phyloP scores from a whole-genome alignment of 768 basidiomycete species.

The Suillus occidentalis region DNA sequence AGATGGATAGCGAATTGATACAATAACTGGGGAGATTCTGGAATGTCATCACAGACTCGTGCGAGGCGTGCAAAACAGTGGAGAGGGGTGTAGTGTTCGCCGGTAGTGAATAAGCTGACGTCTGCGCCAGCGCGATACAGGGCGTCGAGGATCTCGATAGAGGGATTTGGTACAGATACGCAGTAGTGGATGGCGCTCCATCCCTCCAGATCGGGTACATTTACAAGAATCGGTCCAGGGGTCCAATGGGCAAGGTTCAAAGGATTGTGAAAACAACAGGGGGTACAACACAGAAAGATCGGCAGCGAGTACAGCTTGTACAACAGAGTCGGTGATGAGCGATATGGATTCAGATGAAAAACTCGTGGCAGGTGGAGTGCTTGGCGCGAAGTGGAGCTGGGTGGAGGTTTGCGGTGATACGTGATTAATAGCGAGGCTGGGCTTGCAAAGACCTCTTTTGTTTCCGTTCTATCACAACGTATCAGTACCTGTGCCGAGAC shows the following conservation, averaged over 20 bases:
- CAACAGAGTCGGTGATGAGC: constrained; percentile 49
- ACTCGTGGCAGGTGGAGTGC: constrained; percentile 24
- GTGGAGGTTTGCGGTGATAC: constrained; percentile 29
- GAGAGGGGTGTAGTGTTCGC: constrained; percentile 65
- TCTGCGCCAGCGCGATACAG: constrained; percentile 79
- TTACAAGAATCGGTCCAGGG: constrained; percentile 56
- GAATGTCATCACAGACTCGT: constrained; percentile 32
- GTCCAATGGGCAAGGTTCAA: constrained; percentile 42
- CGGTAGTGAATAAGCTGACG: constrained; percentile 62
- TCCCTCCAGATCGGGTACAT: constrained; percentile 63
- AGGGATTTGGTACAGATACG: constrained; percentile 53
- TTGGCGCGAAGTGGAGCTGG: constrained; percentile 23
- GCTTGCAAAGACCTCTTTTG: constrained; percentile 27
- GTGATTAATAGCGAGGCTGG: constrained; percentile 22
- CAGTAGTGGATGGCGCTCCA: constrained; percentile 78
- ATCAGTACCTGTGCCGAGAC: constrained; percentile 7
- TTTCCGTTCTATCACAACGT: constrained; percentile 28
- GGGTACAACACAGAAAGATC: constrained; percentile 54
- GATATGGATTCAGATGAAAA: constrained; percentile 44
- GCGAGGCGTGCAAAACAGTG: constrained; percentile 58
- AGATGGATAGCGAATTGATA: constrained; percentile 67
- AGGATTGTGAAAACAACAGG: constrained; percentile 50
- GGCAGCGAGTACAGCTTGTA: constrained; percentile 50
- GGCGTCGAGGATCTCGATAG: constrained; percentile 62
- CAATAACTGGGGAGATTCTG: constrained; percentile 40